Percentiles rank a stretch among this genome's conserved stretches.
These are phyloP conservation scores for Opeltia flavorubescens DNA, from an alignment of 495 filamentous ascomycete species.

Conservation along the genomic window DNA sequence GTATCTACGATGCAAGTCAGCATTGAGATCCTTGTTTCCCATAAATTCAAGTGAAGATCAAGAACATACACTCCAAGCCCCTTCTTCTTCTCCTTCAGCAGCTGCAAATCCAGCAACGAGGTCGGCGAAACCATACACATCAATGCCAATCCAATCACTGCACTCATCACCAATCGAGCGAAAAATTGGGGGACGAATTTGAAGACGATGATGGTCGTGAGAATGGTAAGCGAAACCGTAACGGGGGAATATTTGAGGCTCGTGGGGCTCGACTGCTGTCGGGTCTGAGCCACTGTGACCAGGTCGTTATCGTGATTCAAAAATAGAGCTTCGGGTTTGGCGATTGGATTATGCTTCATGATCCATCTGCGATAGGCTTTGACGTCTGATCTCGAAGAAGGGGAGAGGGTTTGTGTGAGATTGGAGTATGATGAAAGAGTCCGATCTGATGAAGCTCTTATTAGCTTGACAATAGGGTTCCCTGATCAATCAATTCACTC, in stretches of 20 bases:
- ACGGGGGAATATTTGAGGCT: constrained; percentile 28
- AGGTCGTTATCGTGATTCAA: constrained; percentile 53
- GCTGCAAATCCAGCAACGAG: not conserved
- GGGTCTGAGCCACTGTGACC: constrained; percentile 31
- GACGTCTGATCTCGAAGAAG: constrained; percentile 43
- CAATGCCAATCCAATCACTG: constrained; percentile 9
- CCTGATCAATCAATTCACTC: constrained; percentile 20
- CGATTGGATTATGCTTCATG: constrained; percentile 43
- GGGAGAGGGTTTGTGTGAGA: constrained; percentile 38
- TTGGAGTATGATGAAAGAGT: constrained; percentile 55
- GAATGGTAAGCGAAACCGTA: constrained; percentile 38
- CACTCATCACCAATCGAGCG: constrained; percentile 13
- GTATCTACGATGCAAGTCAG: constrained; percentile 5
- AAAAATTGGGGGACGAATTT: constrained; percentile 27
- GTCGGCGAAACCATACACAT: constrained; percentile 4
- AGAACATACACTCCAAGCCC: constrained; percentile 5
- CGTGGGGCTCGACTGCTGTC: not conserved
- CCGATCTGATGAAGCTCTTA: constrained; percentile 36
- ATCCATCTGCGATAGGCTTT: constrained; percentile 55
- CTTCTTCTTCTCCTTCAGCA: not conserved
- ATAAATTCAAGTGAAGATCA: not conserved
- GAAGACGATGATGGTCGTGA: constrained; percentile 48
- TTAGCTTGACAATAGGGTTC: not conserved
- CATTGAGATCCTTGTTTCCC: not conserved
- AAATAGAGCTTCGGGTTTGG: constrained; percentile 52